These are phyloP conservation scores for Ophidiomyces ophidiicola DNA, from an alignment of 2,329 filamentous ascomycete species.

Conservation along the genomic window DNA sequence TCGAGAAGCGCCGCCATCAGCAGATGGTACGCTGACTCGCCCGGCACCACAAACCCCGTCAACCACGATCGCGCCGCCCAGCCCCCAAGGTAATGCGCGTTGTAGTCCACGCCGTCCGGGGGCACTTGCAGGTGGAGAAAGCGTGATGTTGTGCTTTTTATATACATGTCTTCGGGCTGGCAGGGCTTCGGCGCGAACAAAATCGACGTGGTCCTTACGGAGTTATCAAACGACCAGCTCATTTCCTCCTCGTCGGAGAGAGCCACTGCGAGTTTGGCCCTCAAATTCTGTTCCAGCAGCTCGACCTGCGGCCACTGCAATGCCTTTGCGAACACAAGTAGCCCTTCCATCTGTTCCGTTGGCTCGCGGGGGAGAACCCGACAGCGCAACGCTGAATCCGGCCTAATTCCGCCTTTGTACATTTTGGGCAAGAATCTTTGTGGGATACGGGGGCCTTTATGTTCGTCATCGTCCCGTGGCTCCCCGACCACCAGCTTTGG, in stretches of 20 bases:
- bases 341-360: constrained; percentile 37
- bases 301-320: constrained; percentile 40
- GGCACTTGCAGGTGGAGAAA: constrained; percentile 21
- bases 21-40: constrained; percentile 42
- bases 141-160: constrained; percentile 21
- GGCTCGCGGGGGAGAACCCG: constrained; percentile 28
- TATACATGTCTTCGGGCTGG: constrained; percentile 24
- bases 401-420: neutral
- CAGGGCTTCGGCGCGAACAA: neutral
- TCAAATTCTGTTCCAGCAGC: constrained; percentile 27
- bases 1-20: constrained; percentile 46
- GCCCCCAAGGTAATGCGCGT: constrained; percentile 32
- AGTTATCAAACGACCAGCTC: constrained; percentile 10
- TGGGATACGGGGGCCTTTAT: constrained; percentile 1
- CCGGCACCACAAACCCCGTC: constrained; percentile 43
- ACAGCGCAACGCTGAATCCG: constrained; percentile 24
- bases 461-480: neutral
- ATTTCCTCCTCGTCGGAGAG: constrained; percentile 11
- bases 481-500: neutral
- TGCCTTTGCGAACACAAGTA: constrained; percentile 40
- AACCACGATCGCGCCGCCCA: constrained; percentile 47
- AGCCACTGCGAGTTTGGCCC: constrained; percentile 24
- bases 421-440: constrained; percentile 6
- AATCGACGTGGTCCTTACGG: constrained; percentile 7
- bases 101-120: constrained; percentile 9